Base-by-base conservation (phyloP, 352 stramenopile genomes). In the Discostella stelligera region DNA sequence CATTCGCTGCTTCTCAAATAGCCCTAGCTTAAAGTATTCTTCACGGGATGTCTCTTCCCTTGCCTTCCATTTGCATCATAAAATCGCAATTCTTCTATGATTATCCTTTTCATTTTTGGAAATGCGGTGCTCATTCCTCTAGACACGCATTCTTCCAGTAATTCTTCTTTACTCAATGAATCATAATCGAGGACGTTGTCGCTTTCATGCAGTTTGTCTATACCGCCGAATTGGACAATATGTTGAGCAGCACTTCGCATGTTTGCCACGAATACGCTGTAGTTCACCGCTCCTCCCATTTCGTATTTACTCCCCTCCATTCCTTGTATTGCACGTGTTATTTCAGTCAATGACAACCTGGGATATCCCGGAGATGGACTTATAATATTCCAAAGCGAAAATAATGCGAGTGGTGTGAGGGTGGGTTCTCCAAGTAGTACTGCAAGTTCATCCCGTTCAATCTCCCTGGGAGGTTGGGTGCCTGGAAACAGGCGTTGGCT, bases 21-120 rank as follows among this genome's bases (percentile, higher is more conserved):
- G n/a, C n/a, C 13, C 21, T 70, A 70, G 48, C 73, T 80, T 21
- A 80, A 49, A 14, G 69, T 76, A 64, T 82, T 82, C 53, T 73
- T 82, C 13, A 71, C 58, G 52, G 74, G 74, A 74, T 82, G 74
- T 27, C 74, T 77, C 53, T 69, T 77, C 30, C 74, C 67, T 58
- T 77, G 66, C 20, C 66, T 65, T 0, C 67, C 74, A 65, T 82
- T 50, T 2, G 53, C 60, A 71, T 82, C 67, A 69, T 70, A 82
- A 23, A 82, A 82, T 3, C 74, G 52, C 20, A 82, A 67, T 49
- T 82, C 74, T 59, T 82, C 74, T 61, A 82, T 82, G 56, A 77
- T 78, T 56, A 78, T 73, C 13, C 74, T 49, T 46, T 73, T 72
- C 74, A 82, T 71, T 21, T 70, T 77, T 48, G 68, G 67, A 70